These are phyloP conservation scores for Aspergillus brasiliensis DNA, from an alignment of 2,329 filamentous ascomycete genomes.

Conservation along the genomic window DNA sequence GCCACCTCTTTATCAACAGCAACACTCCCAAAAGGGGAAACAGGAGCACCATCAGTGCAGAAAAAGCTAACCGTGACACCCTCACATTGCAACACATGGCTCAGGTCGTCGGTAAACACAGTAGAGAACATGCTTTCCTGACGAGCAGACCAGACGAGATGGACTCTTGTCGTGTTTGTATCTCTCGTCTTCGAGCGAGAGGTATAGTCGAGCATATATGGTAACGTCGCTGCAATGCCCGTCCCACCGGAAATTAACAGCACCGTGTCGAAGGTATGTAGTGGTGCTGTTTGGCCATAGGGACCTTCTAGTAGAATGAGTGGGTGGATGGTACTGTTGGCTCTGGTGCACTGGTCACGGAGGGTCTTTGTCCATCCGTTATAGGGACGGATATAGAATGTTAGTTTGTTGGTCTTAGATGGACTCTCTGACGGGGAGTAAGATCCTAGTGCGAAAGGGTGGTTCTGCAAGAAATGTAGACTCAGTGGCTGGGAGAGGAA, in stretches of 20 bases:
- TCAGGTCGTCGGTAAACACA: too few species aligned
- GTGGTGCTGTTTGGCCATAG: slow-evolving; percentile 43
- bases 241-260: slow-evolving; percentile 47
- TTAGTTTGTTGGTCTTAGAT: slow-evolving; percentile 12
- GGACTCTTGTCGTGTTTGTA: slow-evolving; percentile 5
- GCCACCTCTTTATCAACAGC: too few species aligned
- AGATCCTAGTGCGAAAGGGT: slow-evolving; percentile 47
- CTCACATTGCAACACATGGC: too few species aligned
- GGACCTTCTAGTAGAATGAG: slow-evolving; percentile 46
- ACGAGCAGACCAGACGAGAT: slow-evolving; percentile 24
- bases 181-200: background rate
- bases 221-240: slow-evolving; percentile 39
- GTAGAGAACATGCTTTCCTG: slow-evolving; percentile 21
- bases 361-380: slow-evolving; percentile 8
- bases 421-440: slow-evolving; percentile 44
- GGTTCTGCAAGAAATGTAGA: slow-evolving; percentile 49
- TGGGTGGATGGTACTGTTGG: slow-evolving; percentile 45
- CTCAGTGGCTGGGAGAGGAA: slow-evolving; percentile 48
- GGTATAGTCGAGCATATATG: slow-evolving; percentile 32
- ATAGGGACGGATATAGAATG: slow-evolving; percentile 35
- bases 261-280: slow-evolving; percentile 50
- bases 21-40: too few species aligned
- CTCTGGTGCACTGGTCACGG: slow-evolving; percentile 27
- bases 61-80: too few species aligned
- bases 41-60: too few species aligned